Base-by-base conservation (phyloP, 768 basidiomycete genomes). In the Dictyophora rubrovolvata region DNA sequence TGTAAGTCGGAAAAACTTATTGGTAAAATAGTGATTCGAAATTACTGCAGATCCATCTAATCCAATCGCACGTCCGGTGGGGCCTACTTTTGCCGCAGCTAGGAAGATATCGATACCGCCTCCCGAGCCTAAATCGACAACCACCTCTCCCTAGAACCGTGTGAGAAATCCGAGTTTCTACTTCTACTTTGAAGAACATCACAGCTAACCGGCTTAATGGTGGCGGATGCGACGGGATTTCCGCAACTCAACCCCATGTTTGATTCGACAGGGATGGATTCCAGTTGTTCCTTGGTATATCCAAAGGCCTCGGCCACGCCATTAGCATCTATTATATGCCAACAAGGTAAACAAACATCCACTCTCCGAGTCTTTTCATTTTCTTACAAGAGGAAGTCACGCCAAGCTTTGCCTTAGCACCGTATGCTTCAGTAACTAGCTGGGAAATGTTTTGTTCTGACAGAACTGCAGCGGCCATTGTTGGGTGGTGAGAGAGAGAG, bases 91-190 rank as follows among this genome's bases (percentile, higher is more conserved):
- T 0, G 65, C 56, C 1, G 80, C 80, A 0, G 81, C 78, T 10
- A 82, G 71, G 53, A 84, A 75, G 33, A 83, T 71, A 61, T 84
- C 80, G 11, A 80, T 70, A 0, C 83, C 83, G 1, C 75, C 79
- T 0, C 83, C 81, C 1, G 75, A 80, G 8, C 82, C 83, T 7
- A 85, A 71, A 65, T 84, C 79, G 1, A 85, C 65, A 3, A 83
- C 75, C 0, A 65, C 70, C 68, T 84, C 82, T 49, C 82, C 82
- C 81, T 82, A 60, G 17, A 11, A 14, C 18, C 33, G n/a, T n/a
- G 12, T 36, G 28, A n/a, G 51, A n/a, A 35, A 2, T 51, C 28
- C 20, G 5, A 16, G n/a, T 33, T n/a, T n/a, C n/a, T n/a, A n/a
- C n/a, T n/a, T n/a, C n/a, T 22, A 21, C 21, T 51, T 56, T 21